Conservation (phyloP, 2,329 filamentous ascomycete species). For the Elsinoe ampelina region DNA sequence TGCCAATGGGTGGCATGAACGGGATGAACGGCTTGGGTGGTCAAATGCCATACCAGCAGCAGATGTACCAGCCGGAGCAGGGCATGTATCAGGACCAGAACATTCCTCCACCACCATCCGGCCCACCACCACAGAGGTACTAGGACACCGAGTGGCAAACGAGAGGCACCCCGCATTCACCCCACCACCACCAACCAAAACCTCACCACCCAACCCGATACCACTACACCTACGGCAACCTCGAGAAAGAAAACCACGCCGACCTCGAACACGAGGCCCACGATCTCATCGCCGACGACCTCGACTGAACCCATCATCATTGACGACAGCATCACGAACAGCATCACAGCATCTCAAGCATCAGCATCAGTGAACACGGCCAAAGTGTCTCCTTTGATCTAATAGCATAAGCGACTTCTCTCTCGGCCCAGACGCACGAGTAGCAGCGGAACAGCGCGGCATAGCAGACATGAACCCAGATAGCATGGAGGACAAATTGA, state of each 20-base stretch:
- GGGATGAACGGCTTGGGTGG: slow-evolving; percentile 17
- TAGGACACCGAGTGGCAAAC: slow-evolving; percentile 3
- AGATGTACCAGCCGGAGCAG: slow-evolving; percentile 9
- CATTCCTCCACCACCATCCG: slow-evolving; percentile 33
- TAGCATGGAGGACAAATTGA: not conserved
- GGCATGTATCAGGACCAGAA: slow-evolving; percentile 13
- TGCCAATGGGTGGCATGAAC: slow-evolving; percentile 9
- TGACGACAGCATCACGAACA: not conserved
- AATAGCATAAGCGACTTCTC: slow-evolving; percentile 1
- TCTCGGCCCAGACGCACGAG: not conserved
- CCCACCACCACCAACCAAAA: not conserved
- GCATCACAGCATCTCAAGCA: not conserved
- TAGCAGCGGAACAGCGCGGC: slow-evolving; percentile 4
- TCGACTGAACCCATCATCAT: not conserved
- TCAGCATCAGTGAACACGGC: slow-evolving; percentile 2
- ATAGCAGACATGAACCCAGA: not conserved
- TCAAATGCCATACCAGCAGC: slow-evolving; percentile 27
- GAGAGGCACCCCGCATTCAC: not conserved
- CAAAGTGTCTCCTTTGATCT: not conserved
- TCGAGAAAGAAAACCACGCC: slow-evolving; percentile 5
- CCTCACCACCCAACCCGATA: not conserved
- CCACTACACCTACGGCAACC: slow-evolving; percentile 5
- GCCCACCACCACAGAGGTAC: slow-evolving; percentile 20
- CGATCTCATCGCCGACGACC: slow-evolving; percentile 3
- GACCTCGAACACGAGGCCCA: slow-evolving; percentile 7